Evolutionary conservation across 208 protist species (phyloP).

Genomic region (Trypanosoma mega): DNA sequence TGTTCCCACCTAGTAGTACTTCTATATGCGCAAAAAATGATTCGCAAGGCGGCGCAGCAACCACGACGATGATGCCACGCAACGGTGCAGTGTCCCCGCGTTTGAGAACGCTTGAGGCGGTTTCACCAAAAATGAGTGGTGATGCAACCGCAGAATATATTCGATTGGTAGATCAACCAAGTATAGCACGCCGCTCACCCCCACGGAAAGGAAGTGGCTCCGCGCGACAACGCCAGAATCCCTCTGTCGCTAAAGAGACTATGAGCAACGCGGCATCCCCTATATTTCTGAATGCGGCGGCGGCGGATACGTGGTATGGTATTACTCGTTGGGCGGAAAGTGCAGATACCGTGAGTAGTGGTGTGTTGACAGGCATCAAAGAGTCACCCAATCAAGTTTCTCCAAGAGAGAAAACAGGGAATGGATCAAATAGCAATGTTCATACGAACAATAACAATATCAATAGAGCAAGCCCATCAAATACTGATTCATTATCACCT

Average conservation of each 20-base stretch:
- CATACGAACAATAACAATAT: conserved; percentile 1
- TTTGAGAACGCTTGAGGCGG: neutral
- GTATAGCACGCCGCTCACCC: too few relatives aligned
- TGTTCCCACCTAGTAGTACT: neutral
- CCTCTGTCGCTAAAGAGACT: conserved; percentile 3
- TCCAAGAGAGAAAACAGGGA: neutral
- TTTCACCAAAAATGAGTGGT: too few relatives aligned
- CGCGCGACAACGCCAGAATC: conserved; percentile 1
- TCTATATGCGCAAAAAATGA: neutral
- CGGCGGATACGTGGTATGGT: conserved; percentile 15
- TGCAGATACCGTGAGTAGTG: neutral
- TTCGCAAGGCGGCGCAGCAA: neutral
- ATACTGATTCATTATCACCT: neutral
- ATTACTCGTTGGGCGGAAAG: conserved; percentile 28
- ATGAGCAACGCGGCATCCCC: neutral
- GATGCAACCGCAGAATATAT: conserved; percentile 15
- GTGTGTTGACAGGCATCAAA: neutral
- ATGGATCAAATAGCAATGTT: neutral
- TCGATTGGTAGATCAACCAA: conserved; percentile 18
- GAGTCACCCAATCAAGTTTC: neutral
- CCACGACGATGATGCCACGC: neutral
- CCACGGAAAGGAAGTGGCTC: too few relatives aligned
- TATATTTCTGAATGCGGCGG: neutral
- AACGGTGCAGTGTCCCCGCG: neutral
- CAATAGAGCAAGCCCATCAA: too few relatives aligned